Conservation (phyloP, 2,329 filamentous ascomycete species). For the Aspergillus quadricinctus region DNA sequence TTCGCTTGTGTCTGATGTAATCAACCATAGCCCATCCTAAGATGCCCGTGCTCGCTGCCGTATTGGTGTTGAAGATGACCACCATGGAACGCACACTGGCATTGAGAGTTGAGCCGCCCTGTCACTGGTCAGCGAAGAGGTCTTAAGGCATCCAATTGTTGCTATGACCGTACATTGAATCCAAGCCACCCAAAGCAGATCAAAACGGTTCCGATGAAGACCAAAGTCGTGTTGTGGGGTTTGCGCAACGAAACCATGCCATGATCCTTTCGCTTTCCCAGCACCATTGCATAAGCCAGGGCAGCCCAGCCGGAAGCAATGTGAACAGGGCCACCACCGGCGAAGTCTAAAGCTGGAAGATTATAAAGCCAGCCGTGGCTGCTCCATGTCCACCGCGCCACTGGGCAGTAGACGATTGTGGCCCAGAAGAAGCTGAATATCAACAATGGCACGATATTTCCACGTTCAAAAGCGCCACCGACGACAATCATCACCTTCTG, state of each 20-base stretch:
- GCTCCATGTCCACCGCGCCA: conserved; percentile 78
- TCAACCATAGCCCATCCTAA: conserved; percentile 53
- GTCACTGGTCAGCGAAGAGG: background rate
- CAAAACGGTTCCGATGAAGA: conserved; percentile 62
- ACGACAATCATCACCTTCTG: conserved; percentile 60
- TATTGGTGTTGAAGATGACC: conserved; percentile 56
- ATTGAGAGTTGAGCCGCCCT: conserved; percentile 52
- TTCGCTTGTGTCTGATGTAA: conserved; percentile 48
- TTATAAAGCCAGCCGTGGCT: conserved; percentile 65
- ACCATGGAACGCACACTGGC: conserved; percentile 51
- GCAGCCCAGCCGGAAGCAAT: conserved; percentile 68
- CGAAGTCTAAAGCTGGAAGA: conserved; percentile 68
- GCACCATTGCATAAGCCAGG: conserved; percentile 68
- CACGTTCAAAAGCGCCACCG: conserved; percentile 60
- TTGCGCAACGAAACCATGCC: conserved; percentile 46
- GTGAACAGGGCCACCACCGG: conserved; percentile 71
- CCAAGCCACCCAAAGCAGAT: conserved; percentile 53
- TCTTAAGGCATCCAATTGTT: background rate
- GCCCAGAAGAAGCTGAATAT: conserved; percentile 70
- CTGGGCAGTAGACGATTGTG: conserved; percentile 67
- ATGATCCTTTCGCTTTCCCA: conserved; percentile 63
- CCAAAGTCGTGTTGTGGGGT: conserved; percentile 69
- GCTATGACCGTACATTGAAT: conserved; percentile 45
- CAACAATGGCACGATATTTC: conserved; percentile 60
- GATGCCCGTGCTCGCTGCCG: conserved; percentile 51